These are phyloP conservation scores for Mrakia frigida DNA, from an alignment of 768 basidiomycete genomes.

Conservation along the genomic window DNA sequence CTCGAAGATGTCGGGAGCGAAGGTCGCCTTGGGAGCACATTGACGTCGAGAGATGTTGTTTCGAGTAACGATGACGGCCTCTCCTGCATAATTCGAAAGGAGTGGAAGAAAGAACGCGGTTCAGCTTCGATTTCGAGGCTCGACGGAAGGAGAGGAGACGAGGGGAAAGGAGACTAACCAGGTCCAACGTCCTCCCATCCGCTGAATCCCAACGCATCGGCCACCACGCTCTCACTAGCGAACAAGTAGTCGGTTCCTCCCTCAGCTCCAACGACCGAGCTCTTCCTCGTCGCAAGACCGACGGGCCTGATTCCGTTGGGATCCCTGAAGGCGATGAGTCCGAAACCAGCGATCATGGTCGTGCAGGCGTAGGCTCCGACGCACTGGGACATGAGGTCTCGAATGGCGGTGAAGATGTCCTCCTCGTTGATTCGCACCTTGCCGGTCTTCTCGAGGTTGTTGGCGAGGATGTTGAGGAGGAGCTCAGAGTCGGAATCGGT, in stretches of 20 bases:
- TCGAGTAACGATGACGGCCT: slow-evolving; percentile 92
- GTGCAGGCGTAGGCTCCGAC: slow-evolving; percentile 95
- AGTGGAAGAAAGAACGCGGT: background rate
- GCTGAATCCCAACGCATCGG: slow-evolving; percentile 82
- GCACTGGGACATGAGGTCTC: slow-evolving; percentile 79
- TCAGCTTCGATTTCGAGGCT: background rate
- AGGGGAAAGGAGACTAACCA: slow-evolving; percentile 49
- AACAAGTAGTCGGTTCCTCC: slow-evolving; percentile 81
- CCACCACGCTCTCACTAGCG: slow-evolving; percentile 92
- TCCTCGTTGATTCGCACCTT: slow-evolving; percentile 99
- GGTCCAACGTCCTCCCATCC: slow-evolving; percentile 93
- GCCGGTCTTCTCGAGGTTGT: slow-evolving; percentile 95
- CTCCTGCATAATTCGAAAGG: slow-evolving; percentile 53
- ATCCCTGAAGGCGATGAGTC: slow-evolving; percentile 95
- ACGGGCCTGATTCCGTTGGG: slow-evolving; percentile 95
- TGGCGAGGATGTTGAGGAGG: slow-evolving; percentile 92
- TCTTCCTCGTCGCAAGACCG: slow-evolving; percentile 70
- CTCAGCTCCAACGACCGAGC: slow-evolving; percentile 38
- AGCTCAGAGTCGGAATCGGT: slow-evolving; percentile 97
- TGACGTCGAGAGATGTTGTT: slow-evolving; percentile 66
- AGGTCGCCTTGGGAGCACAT: slow-evolving; percentile 62
- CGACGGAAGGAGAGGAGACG: too few species aligned
- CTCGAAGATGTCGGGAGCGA: slow-evolving; percentile 98
- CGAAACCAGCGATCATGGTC: slow-evolving; percentile 98
- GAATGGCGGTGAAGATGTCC: slow-evolving; percentile 92